phyloP scores from a whole-genome alignment of 2,329 filamentous ascomycete species.

The Alternaria sp. region DNA sequence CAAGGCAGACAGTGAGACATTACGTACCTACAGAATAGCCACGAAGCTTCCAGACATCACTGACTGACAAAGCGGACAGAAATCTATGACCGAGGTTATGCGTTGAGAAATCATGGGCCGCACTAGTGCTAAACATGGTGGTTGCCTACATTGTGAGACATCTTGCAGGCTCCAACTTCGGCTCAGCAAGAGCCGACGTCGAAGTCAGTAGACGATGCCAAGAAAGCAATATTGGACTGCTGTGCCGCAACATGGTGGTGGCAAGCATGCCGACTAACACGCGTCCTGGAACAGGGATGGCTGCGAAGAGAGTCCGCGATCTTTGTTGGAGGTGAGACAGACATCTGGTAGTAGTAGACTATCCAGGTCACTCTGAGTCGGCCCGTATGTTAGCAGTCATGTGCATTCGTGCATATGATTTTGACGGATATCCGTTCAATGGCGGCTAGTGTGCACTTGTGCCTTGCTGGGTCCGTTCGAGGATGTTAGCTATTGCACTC shows the following conservation, averaged over 20 bases:
- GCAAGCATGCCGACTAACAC: not conserved
- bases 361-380: no score
- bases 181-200: not conserved
- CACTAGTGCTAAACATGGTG: not conserved
- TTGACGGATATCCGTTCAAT: not conserved
- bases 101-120: not conserved
- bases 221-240: not conserved
- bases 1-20: not conserved
- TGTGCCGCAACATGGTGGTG: not conserved
- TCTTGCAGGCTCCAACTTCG: not conserved
- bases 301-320: not conserved
- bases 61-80: not conserved
- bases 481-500: not conserved
- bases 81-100: not conserved
- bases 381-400: not conserved
- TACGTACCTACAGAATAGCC: not conserved
- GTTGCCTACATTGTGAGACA: slow-evolving; percentile 5
- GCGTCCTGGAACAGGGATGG: not conserved
- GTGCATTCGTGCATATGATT: not conserved
- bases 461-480: not conserved
- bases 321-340: not conserved
- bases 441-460: not conserved
- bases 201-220: not conserved
- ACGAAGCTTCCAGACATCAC: not conserved
- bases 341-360: not conserved